A percentile compares a stretch with the other conserved stretches of the same genome.
Conservation (phyloP, 108 stramenopile genomes). For the Nannochloropsis salina region DNA sequence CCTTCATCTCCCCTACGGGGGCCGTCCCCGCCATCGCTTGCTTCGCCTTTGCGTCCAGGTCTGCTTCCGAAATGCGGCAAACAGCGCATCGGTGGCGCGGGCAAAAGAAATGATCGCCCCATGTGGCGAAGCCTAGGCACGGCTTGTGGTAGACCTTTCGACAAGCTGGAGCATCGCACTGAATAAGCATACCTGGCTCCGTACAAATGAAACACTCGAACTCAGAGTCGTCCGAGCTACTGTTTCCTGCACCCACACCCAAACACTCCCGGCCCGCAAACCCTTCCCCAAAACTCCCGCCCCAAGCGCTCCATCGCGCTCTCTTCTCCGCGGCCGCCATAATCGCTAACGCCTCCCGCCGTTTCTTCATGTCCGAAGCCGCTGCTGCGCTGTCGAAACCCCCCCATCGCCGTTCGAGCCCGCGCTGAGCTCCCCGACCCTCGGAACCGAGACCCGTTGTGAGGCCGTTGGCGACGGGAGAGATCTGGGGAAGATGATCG, state of each 20-base stretch:
- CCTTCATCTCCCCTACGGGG: not conserved
- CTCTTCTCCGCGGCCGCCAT: not conserved
- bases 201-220: conserved; percentile 20
- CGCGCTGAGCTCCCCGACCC: not conserved
- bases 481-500: no score
- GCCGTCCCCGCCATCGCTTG: not conserved
- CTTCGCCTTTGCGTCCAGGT: not conserved
- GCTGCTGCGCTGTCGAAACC: not conserved
- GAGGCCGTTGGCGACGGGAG: no score
- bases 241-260: not conserved
- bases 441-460: no score
- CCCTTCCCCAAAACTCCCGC: not conserved
- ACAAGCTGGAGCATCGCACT: not conserved
- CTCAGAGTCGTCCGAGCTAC: conserved; percentile 1
- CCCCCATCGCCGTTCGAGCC: not conserved
- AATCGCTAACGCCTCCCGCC: not conserved
- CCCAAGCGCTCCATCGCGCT: not conserved
- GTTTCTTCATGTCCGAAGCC: not conserved
- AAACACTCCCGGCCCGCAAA: not conserved
- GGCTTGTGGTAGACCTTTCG: conserved; percentile 17
- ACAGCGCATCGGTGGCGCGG: conserved; percentile 9
- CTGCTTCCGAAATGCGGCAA: not conserved
- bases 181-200: not conserved
- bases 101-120: not conserved
- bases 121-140: not conserved